phyloP scores from a whole-genome alignment of 1,139 yeast species.

The Suhomyces chickasaworum region DNA sequence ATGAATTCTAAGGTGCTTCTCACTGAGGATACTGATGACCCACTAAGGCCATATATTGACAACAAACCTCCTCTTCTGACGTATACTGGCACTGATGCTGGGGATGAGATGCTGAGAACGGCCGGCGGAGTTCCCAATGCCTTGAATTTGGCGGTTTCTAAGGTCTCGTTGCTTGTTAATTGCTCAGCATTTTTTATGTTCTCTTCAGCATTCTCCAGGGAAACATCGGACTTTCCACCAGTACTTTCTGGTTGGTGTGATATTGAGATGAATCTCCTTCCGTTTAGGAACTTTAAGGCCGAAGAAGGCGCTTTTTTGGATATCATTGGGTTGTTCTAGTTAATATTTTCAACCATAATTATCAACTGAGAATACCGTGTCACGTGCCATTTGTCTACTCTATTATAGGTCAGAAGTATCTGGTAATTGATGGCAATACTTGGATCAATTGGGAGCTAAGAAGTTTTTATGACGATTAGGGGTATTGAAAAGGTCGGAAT shows the following conservation, averaged over 20 bases:
- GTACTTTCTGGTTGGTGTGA: slow-evolving; percentile 9
- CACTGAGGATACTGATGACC: slow-evolving; percentile 26
- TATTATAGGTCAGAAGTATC: background rate
- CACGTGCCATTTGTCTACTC: background rate
- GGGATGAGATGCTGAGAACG: slow-evolving; percentile 47
- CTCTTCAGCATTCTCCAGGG: slow-evolving; percentile 15
- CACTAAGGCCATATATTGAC: slow-evolving; percentile 43
- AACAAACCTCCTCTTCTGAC: slow-evolving; percentile 51
- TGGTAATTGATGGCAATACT: background rate
- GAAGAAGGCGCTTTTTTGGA: slow-evolving; percentile 1
- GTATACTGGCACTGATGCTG: slow-evolving; percentile 58
- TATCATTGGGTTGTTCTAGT: slow-evolving; percentile 1
- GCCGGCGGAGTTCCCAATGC: slow-evolving; percentile 50
- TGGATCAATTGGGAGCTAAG: no score
- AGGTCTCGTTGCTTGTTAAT: slow-evolving; percentile 11
- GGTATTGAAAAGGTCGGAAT: no score
- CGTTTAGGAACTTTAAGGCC: background rate
- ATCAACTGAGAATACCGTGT: background rate
- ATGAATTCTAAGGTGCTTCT: slow-evolving; percentile 34
- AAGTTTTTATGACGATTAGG: no score
- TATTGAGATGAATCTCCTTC: slow-evolving; percentile 9
- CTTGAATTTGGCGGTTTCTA: slow-evolving; percentile 28
- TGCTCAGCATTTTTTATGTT: slow-evolving; percentile 17
- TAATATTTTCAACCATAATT: background rate
- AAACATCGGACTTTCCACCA: slow-evolving; percentile 11